Conservation (phyloP, 75 land plant genomes). For the Ceratopteris richardii region DNA sequence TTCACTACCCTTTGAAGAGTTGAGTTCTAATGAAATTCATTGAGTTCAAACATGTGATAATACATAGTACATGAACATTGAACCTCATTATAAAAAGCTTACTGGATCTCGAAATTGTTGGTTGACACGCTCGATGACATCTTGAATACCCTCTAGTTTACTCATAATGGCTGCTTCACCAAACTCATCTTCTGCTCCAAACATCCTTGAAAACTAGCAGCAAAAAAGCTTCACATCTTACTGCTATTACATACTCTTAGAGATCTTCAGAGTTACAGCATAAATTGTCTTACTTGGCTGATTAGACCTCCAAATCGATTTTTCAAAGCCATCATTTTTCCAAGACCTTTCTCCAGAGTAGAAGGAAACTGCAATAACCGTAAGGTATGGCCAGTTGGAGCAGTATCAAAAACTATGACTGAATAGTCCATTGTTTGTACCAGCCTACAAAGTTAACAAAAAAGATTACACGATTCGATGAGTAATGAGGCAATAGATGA, state of each 20-base stretch:
- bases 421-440: constrained; percentile 98
- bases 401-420: constrained; percentile 92
- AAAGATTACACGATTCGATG: too few relatives aligned
- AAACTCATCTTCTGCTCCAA: constrained; percentile 72
- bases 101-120: constrained; percentile 92
- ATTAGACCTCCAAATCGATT: constrained; percentile 84
- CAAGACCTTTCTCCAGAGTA: constrained; percentile 90
- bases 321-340: constrained; percentile 81
- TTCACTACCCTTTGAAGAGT: too few relatives aligned
- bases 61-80: too few relatives aligned
- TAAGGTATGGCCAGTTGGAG: constrained; percentile 97
- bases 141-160: constrained; percentile 85
- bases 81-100: constrained; percentile 12
- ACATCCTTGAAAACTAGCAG: constrained; percentile 57
- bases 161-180: constrained; percentile 88
- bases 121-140: constrained; percentile 93
- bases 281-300: constrained; percentile 48
- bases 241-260: too few relatives aligned
- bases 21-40: too few relatives aligned
- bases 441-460: constrained; percentile 11
- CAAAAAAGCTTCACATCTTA: not conserved
- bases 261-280: too few relatives aligned
- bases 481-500: not conserved
- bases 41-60: too few relatives aligned
- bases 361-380: constrained; percentile 88